Conservation (phyloP, 1,284 basidiomycete genomes). For the Spongispora temasekensis region DNA sequence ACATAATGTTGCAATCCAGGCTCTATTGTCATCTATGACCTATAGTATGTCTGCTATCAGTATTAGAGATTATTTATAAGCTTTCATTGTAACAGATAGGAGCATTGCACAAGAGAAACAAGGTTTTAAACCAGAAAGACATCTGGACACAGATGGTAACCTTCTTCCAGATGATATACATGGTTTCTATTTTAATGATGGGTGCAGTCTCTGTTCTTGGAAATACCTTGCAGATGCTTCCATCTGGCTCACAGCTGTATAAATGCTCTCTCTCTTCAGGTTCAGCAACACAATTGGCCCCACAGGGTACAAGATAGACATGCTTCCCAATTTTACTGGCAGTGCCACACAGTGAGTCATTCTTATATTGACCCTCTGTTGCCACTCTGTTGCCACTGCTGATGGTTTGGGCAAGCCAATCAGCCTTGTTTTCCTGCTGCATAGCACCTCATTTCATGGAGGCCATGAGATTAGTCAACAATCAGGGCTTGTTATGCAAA, state of each 20-base stretch:
- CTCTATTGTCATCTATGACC: constrained; percentile 20
- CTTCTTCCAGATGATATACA: constrained; percentile 15
- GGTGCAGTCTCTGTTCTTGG: constrained; percentile 29
- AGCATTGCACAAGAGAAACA: constrained; percentile 28
- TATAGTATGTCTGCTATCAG: constrained; percentile 16
- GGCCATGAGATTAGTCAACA: constrained; percentile 2
- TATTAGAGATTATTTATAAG: not conserved
- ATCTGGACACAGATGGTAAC: constrained; percentile 20
- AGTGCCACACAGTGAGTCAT: constrained; percentile 20
- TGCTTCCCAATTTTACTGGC: constrained; percentile 19
- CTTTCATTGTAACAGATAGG: constrained; percentile 5
- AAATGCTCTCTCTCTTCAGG: constrained; percentile 22
- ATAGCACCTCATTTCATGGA: constrained; percentile 23
- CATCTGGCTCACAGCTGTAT: constrained; percentile 20
- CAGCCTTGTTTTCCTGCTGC: constrained; percentile 21
- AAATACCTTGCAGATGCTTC: constrained; percentile 18
- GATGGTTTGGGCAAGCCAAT: constrained; percentile 12
- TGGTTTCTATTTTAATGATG: constrained; percentile 23
- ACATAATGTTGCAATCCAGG: constrained; percentile 13
- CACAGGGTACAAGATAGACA: constrained; percentile 28
- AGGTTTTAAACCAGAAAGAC: constrained; percentile 26
- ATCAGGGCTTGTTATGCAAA: not conserved
- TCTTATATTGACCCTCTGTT: not conserved
- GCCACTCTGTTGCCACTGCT: no score
- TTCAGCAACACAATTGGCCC: constrained; percentile 23